Base-by-base conservation (phyloP, 202 grass and related monocot genomes). In the Schoenoplectus triqueter region DNA sequence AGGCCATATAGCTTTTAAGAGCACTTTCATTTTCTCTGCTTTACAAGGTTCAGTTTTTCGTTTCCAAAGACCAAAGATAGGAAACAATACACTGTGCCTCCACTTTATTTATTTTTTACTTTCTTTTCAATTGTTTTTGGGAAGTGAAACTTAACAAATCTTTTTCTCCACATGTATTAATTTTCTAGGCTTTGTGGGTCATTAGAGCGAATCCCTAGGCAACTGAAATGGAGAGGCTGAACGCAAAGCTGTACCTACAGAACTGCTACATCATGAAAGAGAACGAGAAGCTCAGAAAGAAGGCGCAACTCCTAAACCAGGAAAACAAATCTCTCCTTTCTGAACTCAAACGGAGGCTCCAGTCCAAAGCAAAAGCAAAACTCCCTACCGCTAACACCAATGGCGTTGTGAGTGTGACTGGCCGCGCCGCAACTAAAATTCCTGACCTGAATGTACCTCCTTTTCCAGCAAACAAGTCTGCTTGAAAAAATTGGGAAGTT, bases 211-310 rank as follows among this genome's bases (percentile, higher is more conserved):
- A 69, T 46, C 41, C 45, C 47, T 5, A 70, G 39, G 3, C 17
- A 71, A 19, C 39, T 70, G 46, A 73, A 87, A 94, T 94, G 92
- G 92, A 94, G 69, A 86, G 90, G 60, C 81, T 90, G 54, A 94
- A 94, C 88, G 86, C 90, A 57, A 87, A 92, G 46, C 81, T 94
- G 84, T 94, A 94, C 85, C 80, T 94, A 80, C 86, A 92, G 86
- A 94, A 94, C 86, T 94, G 92, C 82, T 92, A 89, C 86, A 94
- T 94, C 83, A 80, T 89, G 88, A 94, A 94, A 81, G 90, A 94
- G 90, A 94, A 94, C 70, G 88, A 94, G 88, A 86, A 88, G 86
- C 92, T 94, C 59, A 88, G 92, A 69, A 94, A 94, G 86, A 90
- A 87, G 61, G 92, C 92, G 21, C 66, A 88, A 82, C 82, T 92